Evolutionary conservation across 192 early-diverging fungal genomes (phyloP).

Genomic region (Coemansia furcata): DNA sequence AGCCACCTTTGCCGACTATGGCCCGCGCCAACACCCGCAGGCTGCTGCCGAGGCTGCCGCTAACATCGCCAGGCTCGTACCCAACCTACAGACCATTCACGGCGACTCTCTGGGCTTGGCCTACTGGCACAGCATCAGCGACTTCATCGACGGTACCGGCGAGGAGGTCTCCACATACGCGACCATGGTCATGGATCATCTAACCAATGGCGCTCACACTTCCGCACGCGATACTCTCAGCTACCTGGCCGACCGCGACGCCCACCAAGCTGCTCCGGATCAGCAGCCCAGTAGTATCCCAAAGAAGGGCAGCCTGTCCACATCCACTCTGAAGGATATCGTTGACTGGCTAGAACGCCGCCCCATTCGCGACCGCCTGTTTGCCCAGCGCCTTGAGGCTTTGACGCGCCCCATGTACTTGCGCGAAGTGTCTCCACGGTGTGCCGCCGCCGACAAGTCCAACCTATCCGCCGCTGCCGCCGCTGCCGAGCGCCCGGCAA

Average conservation of each 20-base stretch:
- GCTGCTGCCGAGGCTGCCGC: not conserved
- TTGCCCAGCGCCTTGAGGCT: slow-evolving; percentile 23
- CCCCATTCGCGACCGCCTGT: slow-evolving; percentile 28
- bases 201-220: slow-evolving; percentile 29
- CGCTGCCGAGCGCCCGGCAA: not conserved
- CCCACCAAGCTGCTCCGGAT: not conserved
- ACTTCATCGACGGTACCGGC: slow-evolving; percentile 47
- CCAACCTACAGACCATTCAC: slow-evolving; percentile 20
- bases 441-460: slow-evolving; percentile 3
- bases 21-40: slow-evolving; percentile 9
- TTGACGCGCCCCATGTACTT: slow-evolving; percentile 21
- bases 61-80: not conserved
- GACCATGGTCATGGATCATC: slow-evolving; percentile 32
- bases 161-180: slow-evolving; percentile 22
- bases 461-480: not conserved
- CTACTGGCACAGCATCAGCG: slow-evolving; percentile 49
- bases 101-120: slow-evolving; percentile 45
- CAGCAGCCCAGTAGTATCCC: not conserved
- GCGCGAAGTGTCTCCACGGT: slow-evolving; percentile 26
- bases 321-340: slow-evolving; percentile 16
- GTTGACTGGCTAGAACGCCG: slow-evolving; percentile 33
- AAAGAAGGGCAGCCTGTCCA: not conserved
- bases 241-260: not conserved
- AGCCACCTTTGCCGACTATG: slow-evolving; percentile 28
- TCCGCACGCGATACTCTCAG: slow-evolving; percentile 19